Base-by-base conservation (phyloP, 495 filamentous ascomycete genomes). In the Aspergillus carlsbadensis region DNA sequence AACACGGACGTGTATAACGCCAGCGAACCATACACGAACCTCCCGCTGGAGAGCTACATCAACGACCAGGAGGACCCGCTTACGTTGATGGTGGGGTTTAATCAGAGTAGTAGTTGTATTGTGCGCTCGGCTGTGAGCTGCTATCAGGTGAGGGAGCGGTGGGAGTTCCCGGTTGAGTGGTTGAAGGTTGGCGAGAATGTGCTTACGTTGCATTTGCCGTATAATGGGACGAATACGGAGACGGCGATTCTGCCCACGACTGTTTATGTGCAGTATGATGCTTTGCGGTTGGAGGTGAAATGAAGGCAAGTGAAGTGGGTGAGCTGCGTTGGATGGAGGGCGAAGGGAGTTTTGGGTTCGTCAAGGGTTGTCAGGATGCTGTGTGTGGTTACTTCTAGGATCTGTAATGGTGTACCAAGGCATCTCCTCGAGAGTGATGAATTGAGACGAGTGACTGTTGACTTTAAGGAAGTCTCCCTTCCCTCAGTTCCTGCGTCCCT, bases 251-350 rank as follows among this genome's bases (percentile, higher is more conserved):
- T 85, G 21, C 76, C 80, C 0, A 63, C 60, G 43, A 73, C 65
- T 1, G 69, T 81, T 0, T 85, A 84, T 65, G 76, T 84, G 13
- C 80, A 85, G 64, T 84, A 86, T 65, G 80, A 84, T 71, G 80
- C 81, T 2, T 58, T 84, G 58, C 66, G 79, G 35, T 51, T 84
- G 18, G 81, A 85, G 59, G 37, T 85, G 41, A 47, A 55, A 14
- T 60, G 49, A n/a, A n/a, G n/a, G n/a, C n/a, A n/a, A n/a, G n/a
- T n/a, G n/a, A n/a, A n/a, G n/a, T n/a, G n/a, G n/a, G n/a, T n/a
- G n/a, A n/a, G n/a, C n/a, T n/a, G 39, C 13, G 6, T 29, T 44
- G 26, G 18, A 33, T 42, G 47, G 21, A 45, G 37, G 26, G 26
- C 8, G n/a, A n/a, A n/a, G n/a, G n/a, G n/a, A n/a, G n/a, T n/a